phyloP scores from a whole-genome alignment of 192 early-diverging fungal genomes.

The Physocladia obscura region DNA sequence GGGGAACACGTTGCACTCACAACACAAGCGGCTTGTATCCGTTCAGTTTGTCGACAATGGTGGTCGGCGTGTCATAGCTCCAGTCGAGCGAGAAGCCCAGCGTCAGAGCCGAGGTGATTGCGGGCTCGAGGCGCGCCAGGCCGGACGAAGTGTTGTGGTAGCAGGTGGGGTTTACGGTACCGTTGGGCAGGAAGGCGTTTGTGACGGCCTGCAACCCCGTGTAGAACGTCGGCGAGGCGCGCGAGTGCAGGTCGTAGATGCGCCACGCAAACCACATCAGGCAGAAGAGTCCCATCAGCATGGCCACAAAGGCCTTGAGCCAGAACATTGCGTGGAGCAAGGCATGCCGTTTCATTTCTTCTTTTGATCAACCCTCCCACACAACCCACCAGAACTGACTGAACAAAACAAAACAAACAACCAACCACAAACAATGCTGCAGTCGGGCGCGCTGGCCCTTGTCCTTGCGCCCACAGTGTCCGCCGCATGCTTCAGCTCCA shows the following conservation, averaged over 20 bases:
- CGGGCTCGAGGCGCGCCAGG: slow-evolving; percentile 27
- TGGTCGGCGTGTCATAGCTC: slow-evolving; percentile 19
- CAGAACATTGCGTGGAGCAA: slow-evolving; percentile 20
- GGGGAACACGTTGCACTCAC: slow-evolving; percentile 17
- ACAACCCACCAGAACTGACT: too few species aligned
- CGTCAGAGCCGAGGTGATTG: neutral
- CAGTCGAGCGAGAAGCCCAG: slow-evolving; percentile 38
- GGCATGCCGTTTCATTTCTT: slow-evolving; percentile 13
- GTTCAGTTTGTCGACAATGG: slow-evolving; percentile 15
- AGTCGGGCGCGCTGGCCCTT: neutral
- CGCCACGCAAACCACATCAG: slow-evolving; percentile 25
- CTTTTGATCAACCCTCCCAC: too few species aligned
- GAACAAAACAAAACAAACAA: too few species aligned
- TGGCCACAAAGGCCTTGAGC: slow-evolving; percentile 18
- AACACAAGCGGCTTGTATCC: slow-evolving; percentile 19
- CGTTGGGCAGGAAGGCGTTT: slow-evolving; percentile 6
- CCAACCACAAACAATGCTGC: too few species aligned
- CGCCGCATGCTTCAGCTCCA: neutral
- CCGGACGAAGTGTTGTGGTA: neutral
- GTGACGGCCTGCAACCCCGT: neutral
- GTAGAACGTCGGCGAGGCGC: slow-evolving; percentile 2
- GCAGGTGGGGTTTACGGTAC: slow-evolving; percentile 7
- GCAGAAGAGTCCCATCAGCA: neutral
- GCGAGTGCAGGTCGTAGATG: slow-evolving; percentile 26
- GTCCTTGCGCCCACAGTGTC: neutral